Evolutionary conservation across 176 grass and related monocot species (phyloP).

Genomic region (Cymbopogon citratus): DNA sequence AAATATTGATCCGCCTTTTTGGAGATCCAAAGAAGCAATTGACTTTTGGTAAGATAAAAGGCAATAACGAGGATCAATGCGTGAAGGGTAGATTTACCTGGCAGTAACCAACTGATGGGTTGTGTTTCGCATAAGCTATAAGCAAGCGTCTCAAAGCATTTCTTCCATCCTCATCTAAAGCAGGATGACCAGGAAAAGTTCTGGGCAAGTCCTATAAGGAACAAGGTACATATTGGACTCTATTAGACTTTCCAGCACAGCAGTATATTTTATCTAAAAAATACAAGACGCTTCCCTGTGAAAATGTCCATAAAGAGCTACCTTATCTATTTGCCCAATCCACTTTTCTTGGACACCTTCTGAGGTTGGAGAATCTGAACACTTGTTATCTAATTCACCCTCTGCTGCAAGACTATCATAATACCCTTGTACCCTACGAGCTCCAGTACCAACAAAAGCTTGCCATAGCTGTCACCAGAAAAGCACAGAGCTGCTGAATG

Average conservation of each 20-base stretch:
- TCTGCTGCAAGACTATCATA: slow-evolving; percentile 60
- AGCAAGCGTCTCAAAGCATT: slow-evolving; percentile 97
- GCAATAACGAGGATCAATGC: neutral
- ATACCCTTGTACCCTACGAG: slow-evolving; percentile 75
- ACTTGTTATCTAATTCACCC: slow-evolving; percentile 28
- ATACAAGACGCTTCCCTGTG: neutral
- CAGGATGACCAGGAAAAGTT: slow-evolving; percentile 98
- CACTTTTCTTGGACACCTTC: slow-evolving; percentile 62
- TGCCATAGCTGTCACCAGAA: slow-evolving; percentile 87
- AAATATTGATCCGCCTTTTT: neutral
- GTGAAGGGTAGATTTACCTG: slow-evolving; percentile 53
- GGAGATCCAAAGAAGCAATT: slow-evolving; percentile 11
- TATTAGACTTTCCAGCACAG: slow-evolving; percentile 25
- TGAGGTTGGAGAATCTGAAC: slow-evolving; percentile 29
- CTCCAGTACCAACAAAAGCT: slow-evolving; percentile 89
- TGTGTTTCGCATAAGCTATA: slow-evolving; percentile 95
- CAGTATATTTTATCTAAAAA: neutral
- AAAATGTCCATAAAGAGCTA: slow-evolving; percentile 21
- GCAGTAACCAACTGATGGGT: slow-evolving; percentile 97
- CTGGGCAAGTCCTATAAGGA: slow-evolving; percentile 89
- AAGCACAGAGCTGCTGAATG: slow-evolving; percentile 25
- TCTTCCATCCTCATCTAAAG: slow-evolving; percentile 85
- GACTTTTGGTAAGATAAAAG: slow-evolving; percentile 5
- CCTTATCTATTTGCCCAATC: slow-evolving; percentile 98
- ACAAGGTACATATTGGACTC: neutral